A percentile compares a stretch with the other conserved stretches of the same genome.
These are phyloP conservation scores for Gynochthodes officinalis DNA, from an alignment of 257 asterid genomes.

Conservation along the genomic window DNA sequence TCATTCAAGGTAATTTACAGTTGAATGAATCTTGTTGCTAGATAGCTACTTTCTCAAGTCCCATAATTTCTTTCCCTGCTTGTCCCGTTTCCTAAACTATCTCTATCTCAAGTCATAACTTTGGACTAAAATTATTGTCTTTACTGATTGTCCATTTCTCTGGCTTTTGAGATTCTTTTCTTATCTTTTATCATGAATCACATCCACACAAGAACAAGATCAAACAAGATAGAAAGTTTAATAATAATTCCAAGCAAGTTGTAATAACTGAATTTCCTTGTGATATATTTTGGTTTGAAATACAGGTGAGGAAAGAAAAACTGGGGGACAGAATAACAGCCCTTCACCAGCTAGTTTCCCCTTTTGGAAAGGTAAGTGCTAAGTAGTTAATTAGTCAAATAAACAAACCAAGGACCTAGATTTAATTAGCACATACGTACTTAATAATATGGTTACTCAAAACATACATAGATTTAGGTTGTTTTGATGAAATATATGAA, in stretches of 20 bases:
- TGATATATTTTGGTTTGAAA: conserved; percentile 17
- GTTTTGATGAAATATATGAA: conserved; percentile 8
- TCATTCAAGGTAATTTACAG: conserved; percentile 58
- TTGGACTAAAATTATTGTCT: conserved; percentile 62
- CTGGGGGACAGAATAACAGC: conserved; percentile 83
- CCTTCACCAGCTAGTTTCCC: conserved; percentile 86
- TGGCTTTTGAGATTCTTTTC: conserved; percentile 41
- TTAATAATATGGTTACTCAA: too few species aligned
- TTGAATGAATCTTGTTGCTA: background rate
- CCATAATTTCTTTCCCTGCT: background rate
- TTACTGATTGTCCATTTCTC: conserved; percentile 47
- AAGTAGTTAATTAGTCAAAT: background rate
- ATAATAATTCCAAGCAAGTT: conserved; percentile 13
- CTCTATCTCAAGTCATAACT: conserved; percentile 19
- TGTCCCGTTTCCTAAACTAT: background rate
- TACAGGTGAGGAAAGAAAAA: conserved; percentile 82
- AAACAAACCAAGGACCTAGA: background rate
- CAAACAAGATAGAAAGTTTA: conserved; percentile 1
- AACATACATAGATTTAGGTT: background rate
- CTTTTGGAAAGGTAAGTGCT: conserved; percentile 81
- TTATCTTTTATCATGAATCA: conserved; percentile 21
- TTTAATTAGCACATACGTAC: too few species aligned
- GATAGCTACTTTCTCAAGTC: background rate
- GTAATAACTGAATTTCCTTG: background rate
- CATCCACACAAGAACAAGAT: conserved; percentile 44